These are phyloP conservation scores for Aureobasidium sp. DNA, from an alignment of 2,329 filamentous ascomycete species.

Conservation along the genomic window DNA sequence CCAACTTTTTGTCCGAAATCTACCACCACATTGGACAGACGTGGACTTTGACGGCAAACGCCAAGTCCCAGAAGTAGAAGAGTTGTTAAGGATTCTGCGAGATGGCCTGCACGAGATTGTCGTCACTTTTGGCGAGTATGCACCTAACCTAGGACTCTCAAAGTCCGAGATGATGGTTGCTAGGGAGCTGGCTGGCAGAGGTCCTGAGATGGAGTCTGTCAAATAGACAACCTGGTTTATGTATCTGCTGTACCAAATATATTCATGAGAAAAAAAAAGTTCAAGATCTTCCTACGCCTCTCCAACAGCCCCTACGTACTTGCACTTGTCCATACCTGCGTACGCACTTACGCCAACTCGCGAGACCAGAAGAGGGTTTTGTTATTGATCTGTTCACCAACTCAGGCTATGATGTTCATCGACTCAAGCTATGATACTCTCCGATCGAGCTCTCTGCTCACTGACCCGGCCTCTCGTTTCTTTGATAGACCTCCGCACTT, in stretches of 20 bases:
- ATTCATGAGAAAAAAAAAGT: neutral
- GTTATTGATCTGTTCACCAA: neutral
- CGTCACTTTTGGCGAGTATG: slow-evolving; percentile 65
- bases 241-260: neutral
- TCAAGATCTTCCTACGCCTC: neutral
- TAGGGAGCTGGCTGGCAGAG: slow-evolving; percentile 46
- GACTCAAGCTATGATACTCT: no score
- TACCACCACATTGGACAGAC: slow-evolving; percentile 74
- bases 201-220: slow-evolving; percentile 19
- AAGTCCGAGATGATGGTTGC: slow-evolving; percentile 66
- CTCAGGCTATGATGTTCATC: no score
- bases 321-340: neutral
- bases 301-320: neutral
- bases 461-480: no score
- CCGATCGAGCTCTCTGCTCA: no score
- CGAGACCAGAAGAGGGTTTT: no score
- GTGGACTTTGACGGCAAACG: slow-evolving; percentile 46
- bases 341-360: neutral
- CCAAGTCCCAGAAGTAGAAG: slow-evolving; percentile 58
- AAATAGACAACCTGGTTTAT: neutral
- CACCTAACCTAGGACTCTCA: slow-evolving; percentile 61
- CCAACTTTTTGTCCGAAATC: slow-evolving; percentile 55
- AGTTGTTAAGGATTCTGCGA: slow-evolving; percentile 58
- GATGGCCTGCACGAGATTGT: slow-evolving; percentile 60
- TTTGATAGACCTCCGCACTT: no score